Percentiles rank a stretch among this genome's conserved stretches.
Conservation (phyloP, 371 early-diverging fungal species). For the Mortierella sp. region DNA sequence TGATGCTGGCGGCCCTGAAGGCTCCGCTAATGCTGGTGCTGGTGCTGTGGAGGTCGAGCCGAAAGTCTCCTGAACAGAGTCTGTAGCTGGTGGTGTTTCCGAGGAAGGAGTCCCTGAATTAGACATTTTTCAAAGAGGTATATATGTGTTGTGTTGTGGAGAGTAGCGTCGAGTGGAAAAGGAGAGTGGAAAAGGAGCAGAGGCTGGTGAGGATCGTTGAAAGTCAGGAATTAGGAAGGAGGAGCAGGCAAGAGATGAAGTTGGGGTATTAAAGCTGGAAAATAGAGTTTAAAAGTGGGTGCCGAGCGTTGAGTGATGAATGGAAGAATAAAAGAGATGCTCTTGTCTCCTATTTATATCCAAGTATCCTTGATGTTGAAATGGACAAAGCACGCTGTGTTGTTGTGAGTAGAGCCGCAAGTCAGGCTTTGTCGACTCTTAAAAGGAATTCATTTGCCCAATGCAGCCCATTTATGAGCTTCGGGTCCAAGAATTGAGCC, state of each 20-base stretch:
- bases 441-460: not conserved
- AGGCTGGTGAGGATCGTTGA: not conserved
- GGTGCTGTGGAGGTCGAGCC: not conserved
- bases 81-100: conserved; percentile 45
- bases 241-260: not conserved
- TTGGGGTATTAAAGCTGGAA: not conserved
- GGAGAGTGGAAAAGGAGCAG: not conserved
- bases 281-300: not conserved
- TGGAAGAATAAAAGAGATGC: not conserved
- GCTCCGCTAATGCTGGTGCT: conserved; percentile 15
- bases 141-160: not conserved
- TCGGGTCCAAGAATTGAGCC: not conserved
- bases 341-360: conserved; percentile 4
- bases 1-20: conserved; percentile 34
- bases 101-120: conserved; percentile 46
- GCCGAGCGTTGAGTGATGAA: not conserved
- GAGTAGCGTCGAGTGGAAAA: not conserved
- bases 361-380: not conserved
- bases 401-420: not conserved
- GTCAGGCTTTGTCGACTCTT: not conserved
- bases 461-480: not conserved
- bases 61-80: conserved; percentile 11
- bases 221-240: not conserved
- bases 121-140: conserved; percentile 27
- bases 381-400: not conserved